Evolutionary conservation across 129 eudicot genomes (phyloP).

Genomic region (Flaveria ramosissima): DNA sequence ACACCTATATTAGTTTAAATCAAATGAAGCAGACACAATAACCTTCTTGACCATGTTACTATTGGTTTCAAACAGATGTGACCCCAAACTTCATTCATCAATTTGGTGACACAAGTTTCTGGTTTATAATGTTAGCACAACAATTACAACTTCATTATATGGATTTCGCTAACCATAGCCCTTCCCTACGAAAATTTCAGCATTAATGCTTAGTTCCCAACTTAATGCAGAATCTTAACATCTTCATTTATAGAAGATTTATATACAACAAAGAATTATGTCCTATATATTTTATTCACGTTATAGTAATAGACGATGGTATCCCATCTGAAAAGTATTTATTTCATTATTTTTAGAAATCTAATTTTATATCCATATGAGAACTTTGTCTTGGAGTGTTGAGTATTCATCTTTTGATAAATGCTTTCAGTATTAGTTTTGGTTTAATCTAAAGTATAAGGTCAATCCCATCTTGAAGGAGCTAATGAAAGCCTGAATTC

Average conservation of each 20-base stretch:
- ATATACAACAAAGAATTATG: neutral
- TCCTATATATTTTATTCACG: neutral
- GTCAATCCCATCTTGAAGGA: too few relatives aligned
- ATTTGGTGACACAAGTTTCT: neutral
- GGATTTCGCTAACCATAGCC: neutral
- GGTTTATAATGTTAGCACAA: slow-evolving; percentile 8
- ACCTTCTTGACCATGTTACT: neutral
- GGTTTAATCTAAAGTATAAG: neutral
- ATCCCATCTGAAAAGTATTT: neutral
- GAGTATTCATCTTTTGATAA: neutral
- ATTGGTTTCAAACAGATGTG: neutral
- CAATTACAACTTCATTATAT: neutral
- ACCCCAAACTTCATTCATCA: neutral
- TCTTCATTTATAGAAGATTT: neutral
- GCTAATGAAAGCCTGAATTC: too few relatives aligned
- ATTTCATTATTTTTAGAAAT: neutral
- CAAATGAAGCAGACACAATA: neutral
- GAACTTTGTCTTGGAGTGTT: neutral
- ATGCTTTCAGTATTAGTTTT: neutral
- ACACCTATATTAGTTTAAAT: slow-evolving; percentile 6
- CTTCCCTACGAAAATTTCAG: neutral
- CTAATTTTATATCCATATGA: neutral
- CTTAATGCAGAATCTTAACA: neutral
- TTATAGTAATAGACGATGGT: neutral
- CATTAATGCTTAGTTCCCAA: neutral